Evolutionary conservation across 2,329 filamentous ascomycete genomes (phyloP), one percentile per base, ranked within the genome.

Genomic region (Orbilia quercus): DNA sequence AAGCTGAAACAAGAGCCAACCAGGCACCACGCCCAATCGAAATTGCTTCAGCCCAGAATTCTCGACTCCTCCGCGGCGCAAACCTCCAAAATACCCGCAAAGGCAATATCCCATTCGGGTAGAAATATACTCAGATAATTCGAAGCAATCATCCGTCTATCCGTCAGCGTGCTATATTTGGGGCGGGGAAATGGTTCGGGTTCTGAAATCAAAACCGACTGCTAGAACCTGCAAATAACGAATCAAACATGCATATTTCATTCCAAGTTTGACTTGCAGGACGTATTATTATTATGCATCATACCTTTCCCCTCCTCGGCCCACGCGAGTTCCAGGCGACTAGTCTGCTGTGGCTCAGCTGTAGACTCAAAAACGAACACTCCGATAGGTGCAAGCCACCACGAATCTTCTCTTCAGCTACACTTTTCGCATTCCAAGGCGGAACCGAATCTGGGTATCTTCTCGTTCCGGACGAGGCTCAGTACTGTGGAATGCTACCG

Each of bases 1-100:
- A 57, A 60, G 55, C 69, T 72, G 67, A 72, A 72, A 73, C 69
- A 55, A 55, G 31, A 57, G 69, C 64, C 62, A 65, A 73, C 36
- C 54, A 73, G 47, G 54, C 31, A 57, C 38, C 14, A 50, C 28
- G 57, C 54, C 54, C 57, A 62, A 71, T 60, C 36, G 64, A 69
- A 54, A 50, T 58, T 54, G 22, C 28, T 51, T 54, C 44, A 58
- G 58, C 40, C 58, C 51, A 38, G 34, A 50, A 45, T 34, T 54
- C 48, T 44, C 28, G 22, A 36, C 23, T 40, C n/a, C 12, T 40
- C 9, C 36, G 66, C 63, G 66, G 58, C 57, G 59, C 38, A 51
- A 65, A 64, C 36, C 53, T 59, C 42, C 59, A 72, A 65, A 72
- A 65, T 72, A 72, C 53, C 67, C 67, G 67, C 59, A 72, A 59